phyloP scores from a whole-genome alignment of 31 red algal genomes.

The Asparagopsis taxiformis region DNA sequence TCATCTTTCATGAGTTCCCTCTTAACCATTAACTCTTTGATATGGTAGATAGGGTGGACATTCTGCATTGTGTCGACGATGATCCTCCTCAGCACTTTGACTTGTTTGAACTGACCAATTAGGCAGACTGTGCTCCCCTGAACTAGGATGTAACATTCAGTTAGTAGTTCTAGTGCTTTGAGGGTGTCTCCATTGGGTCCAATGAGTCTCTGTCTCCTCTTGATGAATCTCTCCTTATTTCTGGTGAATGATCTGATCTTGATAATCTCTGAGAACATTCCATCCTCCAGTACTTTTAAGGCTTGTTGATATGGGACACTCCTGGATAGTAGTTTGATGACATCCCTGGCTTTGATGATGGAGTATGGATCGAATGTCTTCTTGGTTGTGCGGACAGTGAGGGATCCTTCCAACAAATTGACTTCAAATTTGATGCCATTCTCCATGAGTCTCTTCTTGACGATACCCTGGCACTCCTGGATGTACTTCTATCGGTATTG shows the following conservation, averaged over 20 bases:
- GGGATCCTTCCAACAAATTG: constrained; percentile 86
- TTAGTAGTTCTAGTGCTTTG: constrained; percentile 95
- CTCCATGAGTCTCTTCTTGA: constrained; percentile 52
- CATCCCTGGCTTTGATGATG: constrained; percentile 83
- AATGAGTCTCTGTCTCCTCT: constrained; percentile 85
- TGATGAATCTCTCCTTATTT: constrained; percentile 89
- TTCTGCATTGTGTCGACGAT: constrained; percentile 91
- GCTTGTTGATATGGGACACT: constrained; percentile 89
- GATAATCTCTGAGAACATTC: constrained; percentile 80
- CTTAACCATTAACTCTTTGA: constrained; percentile 97
- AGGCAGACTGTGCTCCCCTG: constrained; percentile 91
- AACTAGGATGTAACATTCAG: constrained; percentile 92
- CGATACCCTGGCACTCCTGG: constrained; percentile 79
- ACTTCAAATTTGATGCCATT: constrained; percentile 58
- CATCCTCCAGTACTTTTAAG: constrained; percentile 68
- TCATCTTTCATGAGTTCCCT: constrained; percentile 89
- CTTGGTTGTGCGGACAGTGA: constrained; percentile 82
- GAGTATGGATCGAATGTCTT: constrained; percentile 86
- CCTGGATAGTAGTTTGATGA: constrained; percentile 87
- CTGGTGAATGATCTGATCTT: constrained; percentile 64
- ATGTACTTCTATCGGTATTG: constrained; percentile 91
- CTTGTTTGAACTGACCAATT: constrained; percentile 75
- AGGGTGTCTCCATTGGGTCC: constrained; percentile 87
- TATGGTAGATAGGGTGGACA: constrained; percentile 92
- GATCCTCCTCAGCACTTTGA: constrained; percentile 85